Percentiles rank a stretch among this genome's conserved stretches.
Conservation (phyloP, 306 rosid genomes). For the Glycine tomentella region DNA sequence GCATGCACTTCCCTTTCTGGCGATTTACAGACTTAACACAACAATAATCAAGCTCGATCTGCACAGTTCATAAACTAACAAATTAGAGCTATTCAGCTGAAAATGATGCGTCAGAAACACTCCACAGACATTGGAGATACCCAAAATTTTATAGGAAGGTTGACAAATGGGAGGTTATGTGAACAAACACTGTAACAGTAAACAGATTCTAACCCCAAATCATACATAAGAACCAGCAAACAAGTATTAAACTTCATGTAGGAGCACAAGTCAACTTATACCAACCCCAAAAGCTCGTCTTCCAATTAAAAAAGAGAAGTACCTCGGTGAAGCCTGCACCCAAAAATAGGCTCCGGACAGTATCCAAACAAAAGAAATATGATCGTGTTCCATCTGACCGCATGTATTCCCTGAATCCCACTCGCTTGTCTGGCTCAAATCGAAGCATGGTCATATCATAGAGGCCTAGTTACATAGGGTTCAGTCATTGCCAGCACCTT, state of each 20-base stretch:
- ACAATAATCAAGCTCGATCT: constrained; percentile 92
- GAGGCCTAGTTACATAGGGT: constrained; percentile 69
- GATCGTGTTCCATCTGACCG: constrained; percentile 89
- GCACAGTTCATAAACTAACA: constrained; percentile 46
- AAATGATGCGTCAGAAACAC: constrained; percentile 28
- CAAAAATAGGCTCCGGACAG: constrained; percentile 68
- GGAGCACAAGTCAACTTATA: constrained; percentile 9
- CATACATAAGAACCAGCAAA: constrained; percentile 8
- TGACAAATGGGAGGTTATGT: no score
- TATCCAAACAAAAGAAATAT: constrained; percentile 84
- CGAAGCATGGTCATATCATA: constrained; percentile 99
- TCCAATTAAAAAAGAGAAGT: constrained; percentile 33
- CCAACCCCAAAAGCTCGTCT: constrained; percentile 27
- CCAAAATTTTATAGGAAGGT: no score
- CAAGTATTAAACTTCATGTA: constrained; percentile 29
- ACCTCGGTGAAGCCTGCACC: constrained; percentile 93
- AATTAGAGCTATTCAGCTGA: constrained; percentile 17
- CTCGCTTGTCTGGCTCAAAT: constrained; percentile 67
- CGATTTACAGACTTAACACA: constrained; percentile 87
- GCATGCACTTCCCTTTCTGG: constrained; percentile 81
- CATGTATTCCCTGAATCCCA: constrained; percentile 80
- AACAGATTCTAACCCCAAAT: constrained; percentile 26
- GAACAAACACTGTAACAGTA: constrained; percentile 26
- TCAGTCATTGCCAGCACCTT: constrained; percentile 38
- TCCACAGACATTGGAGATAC: constrained; percentile 37